Evolutionary conservation across 2,329 filamentous ascomycete species (phyloP).

Genomic region (Ophidiomyces ophidiicola): DNA sequence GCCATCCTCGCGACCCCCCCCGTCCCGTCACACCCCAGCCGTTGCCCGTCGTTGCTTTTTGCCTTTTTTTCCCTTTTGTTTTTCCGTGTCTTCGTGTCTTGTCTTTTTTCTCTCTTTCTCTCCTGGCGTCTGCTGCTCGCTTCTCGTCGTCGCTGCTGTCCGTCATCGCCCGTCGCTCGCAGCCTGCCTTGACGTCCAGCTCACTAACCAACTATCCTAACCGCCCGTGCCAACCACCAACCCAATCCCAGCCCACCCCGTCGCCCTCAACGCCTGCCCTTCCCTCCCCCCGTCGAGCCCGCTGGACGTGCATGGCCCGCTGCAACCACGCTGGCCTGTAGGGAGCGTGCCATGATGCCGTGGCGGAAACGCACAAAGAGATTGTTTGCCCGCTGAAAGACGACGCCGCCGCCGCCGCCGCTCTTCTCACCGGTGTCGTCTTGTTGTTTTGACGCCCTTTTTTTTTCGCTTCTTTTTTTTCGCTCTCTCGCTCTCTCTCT

Average conservation of each 20-base stretch:
- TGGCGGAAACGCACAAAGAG: conserved; percentile 35
- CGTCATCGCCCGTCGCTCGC: no score
- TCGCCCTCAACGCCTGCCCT: not conserved
- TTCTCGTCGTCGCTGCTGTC: no score
- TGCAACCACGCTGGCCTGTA: conserved; percentile 7
- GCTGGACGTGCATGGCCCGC: conserved; percentile 8
- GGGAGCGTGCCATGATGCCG: conserved; percentile 30
- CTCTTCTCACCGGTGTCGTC: conserved; percentile 9
- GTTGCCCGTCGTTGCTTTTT: no score
- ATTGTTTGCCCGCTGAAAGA: conserved; percentile 27
- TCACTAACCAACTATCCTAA: no score
- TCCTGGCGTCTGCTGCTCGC: no score
- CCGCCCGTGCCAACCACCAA: no score
- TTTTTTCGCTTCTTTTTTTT: not conserved
- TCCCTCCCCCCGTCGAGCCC: not conserved
- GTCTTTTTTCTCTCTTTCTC: not conserved
- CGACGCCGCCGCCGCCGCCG: conserved; percentile 7
- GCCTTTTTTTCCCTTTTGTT: conserved; percentile 1
- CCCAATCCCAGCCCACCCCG: conserved; percentile 4
- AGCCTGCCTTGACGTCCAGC: no score
- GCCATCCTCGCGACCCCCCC: not conserved
- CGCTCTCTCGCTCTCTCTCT: not conserved
- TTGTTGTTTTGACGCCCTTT: no score
- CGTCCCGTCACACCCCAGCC: conserved; percentile 4
- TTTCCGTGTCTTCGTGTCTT: conserved; percentile 1